Conservation (phyloP, 2,329 filamentous ascomycete genomes). For the Aspergillus hiratsukae region DNA sequence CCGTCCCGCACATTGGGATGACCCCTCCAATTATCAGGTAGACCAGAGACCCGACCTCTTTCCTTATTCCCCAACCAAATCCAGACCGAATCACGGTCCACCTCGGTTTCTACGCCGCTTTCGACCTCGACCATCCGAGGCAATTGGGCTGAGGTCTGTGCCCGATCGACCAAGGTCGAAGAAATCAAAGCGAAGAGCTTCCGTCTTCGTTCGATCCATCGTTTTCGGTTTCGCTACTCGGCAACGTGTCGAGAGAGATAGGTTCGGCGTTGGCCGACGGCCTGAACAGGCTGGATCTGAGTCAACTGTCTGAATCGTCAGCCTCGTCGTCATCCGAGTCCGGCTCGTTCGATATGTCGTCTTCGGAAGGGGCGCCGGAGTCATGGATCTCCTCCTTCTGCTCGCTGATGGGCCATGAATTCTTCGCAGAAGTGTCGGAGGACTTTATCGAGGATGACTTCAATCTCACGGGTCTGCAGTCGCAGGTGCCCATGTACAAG, state of each 20-base stretch:
- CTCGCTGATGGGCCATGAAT: slow-evolving; percentile 91
- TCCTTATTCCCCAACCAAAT: neutral
- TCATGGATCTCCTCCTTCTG: slow-evolving; percentile 99
- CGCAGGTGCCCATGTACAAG: slow-evolving; percentile 97
- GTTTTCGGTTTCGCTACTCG: slow-evolving; percentile 20
- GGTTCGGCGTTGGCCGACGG: slow-evolving; percentile 44
- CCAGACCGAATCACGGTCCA: neutral
- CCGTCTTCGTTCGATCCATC: slow-evolving; percentile 1
- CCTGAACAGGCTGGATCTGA: slow-evolving; percentile 46
- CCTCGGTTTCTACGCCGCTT: neutral
- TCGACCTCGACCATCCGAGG: neutral
- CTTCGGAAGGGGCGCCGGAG: slow-evolving; percentile 57
- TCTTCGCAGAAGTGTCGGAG: slow-evolving; percentile 97
- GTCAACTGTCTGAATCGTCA: slow-evolving; percentile 43
- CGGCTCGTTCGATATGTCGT: slow-evolving; percentile 42
- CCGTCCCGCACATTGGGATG: slow-evolving; percentile 30
- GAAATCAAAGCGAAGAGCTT: slow-evolving; percentile 7
- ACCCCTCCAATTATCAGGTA: slow-evolving; percentile 23
- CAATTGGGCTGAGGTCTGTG: neutral
- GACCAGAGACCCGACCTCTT: slow-evolving; percentile 5
- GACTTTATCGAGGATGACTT: slow-evolving; percentile 99
- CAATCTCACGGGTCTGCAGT: slow-evolving; percentile 92
- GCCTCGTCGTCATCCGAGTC: slow-evolving; percentile 36
- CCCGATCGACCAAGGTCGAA: slow-evolving; percentile 7
- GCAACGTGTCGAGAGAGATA: slow-evolving; percentile 45